phyloP scores from a whole-genome alignment of 352 stramenopile species.

The Globisporangium perplexum region DNA sequence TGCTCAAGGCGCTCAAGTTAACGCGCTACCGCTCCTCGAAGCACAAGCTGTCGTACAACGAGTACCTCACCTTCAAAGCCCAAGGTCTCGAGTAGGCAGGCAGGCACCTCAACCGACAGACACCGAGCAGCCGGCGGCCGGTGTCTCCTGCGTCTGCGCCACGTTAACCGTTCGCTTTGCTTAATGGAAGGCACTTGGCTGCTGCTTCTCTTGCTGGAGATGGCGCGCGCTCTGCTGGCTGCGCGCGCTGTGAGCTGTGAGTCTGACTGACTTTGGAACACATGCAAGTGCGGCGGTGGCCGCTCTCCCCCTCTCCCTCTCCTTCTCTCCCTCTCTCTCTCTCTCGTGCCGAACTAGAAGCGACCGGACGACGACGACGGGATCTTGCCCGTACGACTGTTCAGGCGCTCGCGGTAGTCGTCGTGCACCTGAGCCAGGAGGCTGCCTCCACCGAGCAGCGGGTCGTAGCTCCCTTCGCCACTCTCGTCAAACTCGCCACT shows the following conservation, averaged over 20 bases:
- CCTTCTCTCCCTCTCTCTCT: not conserved
- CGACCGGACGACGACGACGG: conserved; percentile 12
- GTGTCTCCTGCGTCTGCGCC: too few relatives aligned
- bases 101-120: conserved; percentile 2
- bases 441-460: conserved; percentile 49
- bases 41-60: conserved; percentile 74
- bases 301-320: conserved; percentile 2
- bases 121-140: too few relatives aligned
- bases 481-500: conserved; percentile 15
- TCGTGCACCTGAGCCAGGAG: conserved; percentile 71
- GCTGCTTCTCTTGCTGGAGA: too few relatives aligned
- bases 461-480: conserved; percentile 57
- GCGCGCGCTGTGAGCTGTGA: too few relatives aligned
- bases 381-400: conserved; percentile 29
- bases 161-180: too few relatives aligned
- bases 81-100: conserved; percentile 7
- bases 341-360: conserved; percentile 3
- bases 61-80: conserved; percentile 68
- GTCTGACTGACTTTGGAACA: not conserved
- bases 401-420: conserved; percentile 70
- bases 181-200: too few relatives aligned
- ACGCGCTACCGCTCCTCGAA: conserved; percentile 80
- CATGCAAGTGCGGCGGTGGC: not conserved
- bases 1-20: conserved; percentile 63
- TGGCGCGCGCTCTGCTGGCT: too few relatives aligned